These are phyloP conservation scores for Botrytis fabae DNA, from an alignment of 2,329 filamentous ascomycete genomes.

Conservation along the genomic window DNA sequence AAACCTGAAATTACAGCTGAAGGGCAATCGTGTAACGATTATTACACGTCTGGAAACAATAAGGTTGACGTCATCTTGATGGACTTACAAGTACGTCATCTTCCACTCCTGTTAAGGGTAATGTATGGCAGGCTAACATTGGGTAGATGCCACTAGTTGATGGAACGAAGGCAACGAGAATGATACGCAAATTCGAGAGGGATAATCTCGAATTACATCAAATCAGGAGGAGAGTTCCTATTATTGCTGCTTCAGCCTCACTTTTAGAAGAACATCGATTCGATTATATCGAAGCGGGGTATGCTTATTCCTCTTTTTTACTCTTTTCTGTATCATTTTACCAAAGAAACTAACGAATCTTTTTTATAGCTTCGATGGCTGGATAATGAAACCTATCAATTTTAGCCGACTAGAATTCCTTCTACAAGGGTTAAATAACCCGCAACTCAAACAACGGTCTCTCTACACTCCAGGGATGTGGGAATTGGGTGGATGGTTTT, in stretches of 20 bases:
- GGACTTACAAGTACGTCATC: slow-evolving; percentile 77
- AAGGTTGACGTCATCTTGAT: slow-evolving; percentile 82
- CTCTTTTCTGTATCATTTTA: background rate
- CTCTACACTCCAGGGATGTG: slow-evolving; percentile 72
- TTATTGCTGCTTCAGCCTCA: slow-evolving; percentile 86
- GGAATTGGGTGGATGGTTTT: slow-evolving; percentile 85
- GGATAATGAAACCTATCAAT: slow-evolving; percentile 86
- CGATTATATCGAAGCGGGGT: slow-evolving; percentile 62
- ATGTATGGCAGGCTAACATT: background rate
- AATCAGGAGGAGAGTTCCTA: slow-evolving; percentile 61
- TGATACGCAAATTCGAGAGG: slow-evolving; percentile 72
- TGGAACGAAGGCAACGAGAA: slow-evolving; percentile 76
- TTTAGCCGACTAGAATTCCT: slow-evolving; percentile 72
- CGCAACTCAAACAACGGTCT: slow-evolving; percentile 56
- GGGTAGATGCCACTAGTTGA: slow-evolving; percentile 87
- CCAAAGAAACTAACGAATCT: slow-evolving; percentile 34
- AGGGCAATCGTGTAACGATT: slow-evolving; percentile 76
- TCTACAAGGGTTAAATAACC: slow-evolving; percentile 66
- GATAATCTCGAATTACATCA: slow-evolving; percentile 38
- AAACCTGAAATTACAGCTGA: slow-evolving; percentile 72
- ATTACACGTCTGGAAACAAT: slow-evolving; percentile 62
- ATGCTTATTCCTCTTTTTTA: slow-evolving; percentile 9
- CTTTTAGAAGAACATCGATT: slow-evolving; percentile 68
- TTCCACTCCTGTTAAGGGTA: background rate
- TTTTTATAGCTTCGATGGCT: slow-evolving; percentile 73